A percentile compares a stretch with the other conserved stretches of the same genome.
phyloP scores from a whole-genome alignment of 176 grass and related monocot species.

The Hyparrhenia diplandra region DNA sequence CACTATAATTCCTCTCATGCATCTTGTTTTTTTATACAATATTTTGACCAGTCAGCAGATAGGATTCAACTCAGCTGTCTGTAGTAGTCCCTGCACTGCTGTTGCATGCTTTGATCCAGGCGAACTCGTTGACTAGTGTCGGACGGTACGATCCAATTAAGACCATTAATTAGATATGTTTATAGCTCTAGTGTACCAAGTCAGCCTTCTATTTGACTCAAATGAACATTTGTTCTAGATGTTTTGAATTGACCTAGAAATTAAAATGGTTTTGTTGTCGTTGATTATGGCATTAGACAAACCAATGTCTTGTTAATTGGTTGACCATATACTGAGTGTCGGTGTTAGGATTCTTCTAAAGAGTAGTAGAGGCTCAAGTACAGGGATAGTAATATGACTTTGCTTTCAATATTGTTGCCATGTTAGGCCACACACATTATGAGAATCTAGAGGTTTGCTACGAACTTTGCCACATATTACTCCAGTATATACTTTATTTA shows the following conservation, averaged over 20 bases:
- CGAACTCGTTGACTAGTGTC: slow-evolving; percentile 21
- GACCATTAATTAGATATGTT: background rate
- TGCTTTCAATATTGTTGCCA: background rate
- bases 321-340: slow-evolving; percentile 8
- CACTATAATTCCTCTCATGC: slow-evolving; percentile 21
- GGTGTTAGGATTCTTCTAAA: slow-evolving; percentile 29
- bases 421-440: slow-evolving; percentile 1
- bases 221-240: slow-evolving; percentile 13
- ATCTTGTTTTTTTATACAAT: slow-evolving; percentile 2
- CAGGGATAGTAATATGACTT: background rate
- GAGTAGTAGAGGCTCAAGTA: background rate
- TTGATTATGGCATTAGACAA: background rate
- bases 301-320: background rate
- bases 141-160: slow-evolving; percentile 24
- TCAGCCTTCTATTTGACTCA: slow-evolving; percentile 22
- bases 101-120: background rate
- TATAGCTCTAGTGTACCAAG: background rate
- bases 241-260: background rate
- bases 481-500: background rate
- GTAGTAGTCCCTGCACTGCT: background rate
- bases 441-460: background rate
- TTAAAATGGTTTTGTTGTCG: background rate
- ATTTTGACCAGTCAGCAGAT: slow-evolving; percentile 38
- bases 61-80: background rate
- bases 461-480: background rate